These are phyloP conservation scores for Citrus australasica DNA, from an alignment of 345 rosid species.

Conservation along the genomic window DNA sequence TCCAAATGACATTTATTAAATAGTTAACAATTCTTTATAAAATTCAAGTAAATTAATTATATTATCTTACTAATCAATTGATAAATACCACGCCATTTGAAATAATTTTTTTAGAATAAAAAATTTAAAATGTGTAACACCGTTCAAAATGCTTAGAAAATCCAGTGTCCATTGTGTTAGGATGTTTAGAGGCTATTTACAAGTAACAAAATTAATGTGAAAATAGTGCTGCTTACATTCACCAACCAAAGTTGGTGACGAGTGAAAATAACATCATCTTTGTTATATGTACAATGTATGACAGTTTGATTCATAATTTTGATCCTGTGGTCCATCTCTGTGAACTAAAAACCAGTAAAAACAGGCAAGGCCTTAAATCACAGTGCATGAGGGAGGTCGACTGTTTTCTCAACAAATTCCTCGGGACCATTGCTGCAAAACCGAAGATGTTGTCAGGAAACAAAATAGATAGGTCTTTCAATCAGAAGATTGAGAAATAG, in stretches of 20 bases:
- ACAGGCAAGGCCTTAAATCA: conserved; percentile 22
- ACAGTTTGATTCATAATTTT: conserved; percentile 5
- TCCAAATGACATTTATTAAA: too few species aligned
- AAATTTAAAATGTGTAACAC: too few species aligned
- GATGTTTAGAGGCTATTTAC: background rate
- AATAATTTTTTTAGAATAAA: too few species aligned
- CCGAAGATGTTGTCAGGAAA: background rate
- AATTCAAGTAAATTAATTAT: too few species aligned
- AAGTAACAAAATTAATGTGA: background rate
- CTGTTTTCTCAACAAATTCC: conserved; percentile 49
- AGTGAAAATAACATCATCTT: background rate
- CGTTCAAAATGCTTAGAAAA: too few species aligned
- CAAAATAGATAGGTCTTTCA: background rate
- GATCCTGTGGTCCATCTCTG: background rate
- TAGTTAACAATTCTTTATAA: too few species aligned
- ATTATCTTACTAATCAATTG: too few species aligned
- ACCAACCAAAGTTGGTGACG: background rate
- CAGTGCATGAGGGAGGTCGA: conserved; percentile 67
- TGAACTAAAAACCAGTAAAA: conserved; percentile 3
- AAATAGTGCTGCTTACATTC: background rate
- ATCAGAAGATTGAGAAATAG: background rate
- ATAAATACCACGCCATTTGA: too few species aligned
- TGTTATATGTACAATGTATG: conserved; percentile 17
- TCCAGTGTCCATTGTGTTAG: background rate
- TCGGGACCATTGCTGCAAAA: conserved; percentile 69